Evolutionary conservation across 768 basidiomycete species (phyloP).

Genomic region (Rickenella mellea): DNA sequence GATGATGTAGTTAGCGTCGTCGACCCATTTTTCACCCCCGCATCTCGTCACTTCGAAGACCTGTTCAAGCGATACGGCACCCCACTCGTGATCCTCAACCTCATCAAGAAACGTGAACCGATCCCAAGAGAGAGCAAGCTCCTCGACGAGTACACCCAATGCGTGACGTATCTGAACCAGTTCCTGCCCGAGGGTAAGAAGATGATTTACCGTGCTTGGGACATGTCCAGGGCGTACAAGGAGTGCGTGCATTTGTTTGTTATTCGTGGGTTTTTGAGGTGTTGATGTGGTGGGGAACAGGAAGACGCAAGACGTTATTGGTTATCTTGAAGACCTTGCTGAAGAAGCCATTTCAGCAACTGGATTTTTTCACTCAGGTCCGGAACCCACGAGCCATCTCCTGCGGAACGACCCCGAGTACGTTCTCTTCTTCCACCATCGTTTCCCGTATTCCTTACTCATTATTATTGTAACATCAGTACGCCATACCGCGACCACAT

Average conservation of each 20-base stretch:
- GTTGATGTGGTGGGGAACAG: conserved; percentile 25
- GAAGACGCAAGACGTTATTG: conserved; percentile 93
- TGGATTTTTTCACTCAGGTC: conserved; percentile 90
- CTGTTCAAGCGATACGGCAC: conserved; percentile 84
- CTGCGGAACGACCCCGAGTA: conserved; percentile 36
- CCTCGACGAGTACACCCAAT: conserved; percentile 84
- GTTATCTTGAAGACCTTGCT: conserved; percentile 88
- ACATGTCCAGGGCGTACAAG: conserved; percentile 92
- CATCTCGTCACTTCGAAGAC: conserved; percentile 87
- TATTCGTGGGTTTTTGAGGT: neutral
- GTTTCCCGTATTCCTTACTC: conserved; percentile 1
- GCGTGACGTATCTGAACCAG: conserved; percentile 89
- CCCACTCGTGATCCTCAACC: conserved; percentile 83
- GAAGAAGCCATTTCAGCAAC: conserved; percentile 89
- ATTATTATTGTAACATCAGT: conserved; percentile 3
- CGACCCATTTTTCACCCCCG: conserved; percentile 92
- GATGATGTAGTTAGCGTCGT: conserved; percentile 66
- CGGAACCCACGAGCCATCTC: conserved; percentile 72
- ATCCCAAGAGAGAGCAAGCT: conserved; percentile 84
- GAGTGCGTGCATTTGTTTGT: conserved; percentile 42
- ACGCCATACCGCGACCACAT: conserved; percentile 55
- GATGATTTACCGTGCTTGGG: conserved; percentile 92
- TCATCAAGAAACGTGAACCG: conserved; percentile 81
- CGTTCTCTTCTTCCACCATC: conserved; percentile 3
- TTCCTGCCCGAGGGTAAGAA: conserved; percentile 79